These are phyloP conservation scores for Myxozyma lipomycoides DNA, from an alignment of 805 yeast genomes.

Conservation along the genomic window DNA sequence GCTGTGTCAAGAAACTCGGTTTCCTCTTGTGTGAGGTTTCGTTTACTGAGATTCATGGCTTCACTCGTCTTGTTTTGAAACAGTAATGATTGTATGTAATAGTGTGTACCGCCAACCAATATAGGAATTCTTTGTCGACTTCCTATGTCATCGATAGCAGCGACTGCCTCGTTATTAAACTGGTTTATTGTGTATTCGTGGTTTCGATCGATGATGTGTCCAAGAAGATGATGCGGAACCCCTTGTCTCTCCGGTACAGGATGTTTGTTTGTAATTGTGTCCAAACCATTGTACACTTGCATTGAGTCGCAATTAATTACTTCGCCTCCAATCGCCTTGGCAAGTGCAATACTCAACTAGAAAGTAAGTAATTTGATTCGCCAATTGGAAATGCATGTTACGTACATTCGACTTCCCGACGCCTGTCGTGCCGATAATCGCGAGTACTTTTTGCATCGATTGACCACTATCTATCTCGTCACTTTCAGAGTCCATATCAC, in stretches of 20 bases:
- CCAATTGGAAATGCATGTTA: too few relatives aligned
- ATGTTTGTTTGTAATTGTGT: constrained; percentile 86
- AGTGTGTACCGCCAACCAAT: constrained; percentile 93
- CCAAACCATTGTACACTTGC: constrained; percentile 80
- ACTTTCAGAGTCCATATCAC: too few relatives aligned
- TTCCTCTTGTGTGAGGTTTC: constrained; percentile 12
- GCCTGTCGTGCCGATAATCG: constrained; percentile 90
- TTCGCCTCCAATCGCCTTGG: constrained; percentile 75
- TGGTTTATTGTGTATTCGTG: constrained; percentile 78
- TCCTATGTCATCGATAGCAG: constrained; percentile 56
- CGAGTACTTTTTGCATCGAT: constrained; percentile 45
- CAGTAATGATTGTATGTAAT: constrained; percentile 74
- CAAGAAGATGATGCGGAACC: constrained; percentile 79
- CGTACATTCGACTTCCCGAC: constrained; percentile 84
- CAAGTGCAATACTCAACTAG: constrained; percentile 72
- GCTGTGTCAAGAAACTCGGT: constrained; percentile 14
- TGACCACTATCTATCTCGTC: too few relatives aligned
- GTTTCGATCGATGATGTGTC: constrained; percentile 67
- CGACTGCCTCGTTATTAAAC: constrained; percentile 67
- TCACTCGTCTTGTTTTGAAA: constrained; percentile 58
- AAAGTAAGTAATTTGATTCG: neutral
- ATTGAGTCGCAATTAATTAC: constrained; percentile 93
- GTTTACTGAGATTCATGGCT: constrained; percentile 32
- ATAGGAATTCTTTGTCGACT: constrained; percentile 72
- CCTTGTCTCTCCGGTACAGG: constrained; percentile 74